Base-by-base conservation (phyloP, 257 asterid species). In the Apocynum venetum region DNA sequence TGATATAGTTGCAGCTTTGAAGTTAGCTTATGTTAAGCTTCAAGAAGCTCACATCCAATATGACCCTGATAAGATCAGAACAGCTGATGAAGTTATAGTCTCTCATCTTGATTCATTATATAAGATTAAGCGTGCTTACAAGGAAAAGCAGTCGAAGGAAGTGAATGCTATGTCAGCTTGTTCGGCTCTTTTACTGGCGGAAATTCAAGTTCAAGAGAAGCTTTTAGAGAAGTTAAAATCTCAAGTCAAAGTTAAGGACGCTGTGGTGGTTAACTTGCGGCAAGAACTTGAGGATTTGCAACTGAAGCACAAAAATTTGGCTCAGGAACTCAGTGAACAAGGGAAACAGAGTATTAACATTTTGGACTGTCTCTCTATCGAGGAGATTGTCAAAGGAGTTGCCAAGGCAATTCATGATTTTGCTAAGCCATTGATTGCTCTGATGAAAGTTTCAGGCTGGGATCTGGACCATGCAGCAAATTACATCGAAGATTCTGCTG, bases 11-110 rank as follows among this genome's bases (percentile, higher is more conserved):
- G 86, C 85, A 65, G 87, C 85, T 43, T 72, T 91, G 49, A 93
- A 87, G 74, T 78, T 91, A 51, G 94, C 96, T 0, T 93, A 93
- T 80, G 86, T 93, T 77, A 87, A 88, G 86, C 91, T 93, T 56
- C 98, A 93, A 83, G 87, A 91, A 75, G 98, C 97, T 67, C 96
- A 88, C 72, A 78, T 93, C 81, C 91, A 91, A 3, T 93, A 89
- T 69, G 85, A 91, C 73, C 94, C 87, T 31, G 84, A 84, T 76
- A 89, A 89, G 80, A 82, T 91, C 57, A 74, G 80, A 72, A 87
- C 84, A 77, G 97, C 98, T 11, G 93, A 93, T 82, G 83, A 76
- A 76, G 86, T 83, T 60, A 80, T 90, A 78, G 87, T 87, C 69
- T 79, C 87, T 63, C 82, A 71, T 63, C 88, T 93, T 4, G 89